Evolutionary conservation across 2,329 filamentous ascomycete genomes (phyloP).

Genomic region (Cytospora piceicola): DNA sequence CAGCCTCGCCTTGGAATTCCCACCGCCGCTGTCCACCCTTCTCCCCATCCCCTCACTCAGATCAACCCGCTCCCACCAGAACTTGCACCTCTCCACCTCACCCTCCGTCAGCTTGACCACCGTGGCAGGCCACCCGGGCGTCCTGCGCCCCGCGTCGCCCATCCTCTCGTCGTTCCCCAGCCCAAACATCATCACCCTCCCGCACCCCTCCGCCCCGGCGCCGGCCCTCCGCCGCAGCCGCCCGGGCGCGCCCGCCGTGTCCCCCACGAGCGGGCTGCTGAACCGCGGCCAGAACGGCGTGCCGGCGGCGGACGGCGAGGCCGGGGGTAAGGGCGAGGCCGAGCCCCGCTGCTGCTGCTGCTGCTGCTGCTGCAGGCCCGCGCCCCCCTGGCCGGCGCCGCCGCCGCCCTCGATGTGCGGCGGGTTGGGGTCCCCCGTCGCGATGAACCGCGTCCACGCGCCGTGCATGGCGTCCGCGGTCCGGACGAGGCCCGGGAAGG

Average conservation of each 20-base stretch:
- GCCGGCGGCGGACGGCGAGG: neutral
- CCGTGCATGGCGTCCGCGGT: slow-evolving; percentile 49
- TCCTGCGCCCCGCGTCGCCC: slow-evolving; percentile 38
- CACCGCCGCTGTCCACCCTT: slow-evolving; percentile 8
- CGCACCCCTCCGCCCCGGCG: slow-evolving; percentile 34
- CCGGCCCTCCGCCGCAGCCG: slow-evolving; percentile 22
- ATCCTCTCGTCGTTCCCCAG: slow-evolving; percentile 60
- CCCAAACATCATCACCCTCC: slow-evolving; percentile 59
- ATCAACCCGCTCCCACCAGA: slow-evolving; percentile 63
- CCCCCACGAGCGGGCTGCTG: slow-evolving; percentile 17
- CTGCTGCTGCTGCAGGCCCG: too few relatives aligned
- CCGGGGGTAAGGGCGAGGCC: neutral
- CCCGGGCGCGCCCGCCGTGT: slow-evolving; percentile 16
- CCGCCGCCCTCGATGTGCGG: slow-evolving; percentile 26
- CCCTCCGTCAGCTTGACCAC: slow-evolving; percentile 47
- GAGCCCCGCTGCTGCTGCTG: neutral
- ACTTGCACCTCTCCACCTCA: slow-evolving; percentile 56
- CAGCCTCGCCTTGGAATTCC: slow-evolving; percentile 10
- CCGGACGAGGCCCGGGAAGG: slow-evolving; percentile 43
- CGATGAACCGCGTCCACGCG: slow-evolving; percentile 46
- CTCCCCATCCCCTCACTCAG: slow-evolving; percentile 50
- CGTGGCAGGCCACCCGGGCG: slow-evolving; percentile 49
- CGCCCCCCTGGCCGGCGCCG: too few relatives aligned
- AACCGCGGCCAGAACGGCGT: slow-evolving; percentile 47
- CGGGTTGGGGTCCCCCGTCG: slow-evolving; percentile 30